Percentiles rank a stretch among this genome's conserved stretches.
Evolutionary conservation across 495 filamentous ascomycete genomes (phyloP).

Genomic region (Neurospora sp.): DNA sequence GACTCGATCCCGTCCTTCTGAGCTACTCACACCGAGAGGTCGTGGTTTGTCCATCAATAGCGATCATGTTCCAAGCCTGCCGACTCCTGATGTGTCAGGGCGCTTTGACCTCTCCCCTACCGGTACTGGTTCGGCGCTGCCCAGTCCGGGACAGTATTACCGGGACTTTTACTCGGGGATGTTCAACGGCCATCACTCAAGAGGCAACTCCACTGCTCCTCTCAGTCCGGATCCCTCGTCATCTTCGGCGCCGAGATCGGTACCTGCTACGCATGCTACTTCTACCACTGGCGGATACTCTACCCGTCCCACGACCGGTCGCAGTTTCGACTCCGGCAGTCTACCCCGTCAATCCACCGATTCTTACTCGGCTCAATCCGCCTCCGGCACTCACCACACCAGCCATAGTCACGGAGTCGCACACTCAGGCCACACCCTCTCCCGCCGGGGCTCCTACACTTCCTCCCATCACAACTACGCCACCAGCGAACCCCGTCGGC

Average conservation of each 20-base stretch:
- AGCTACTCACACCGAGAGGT: constrained; percentile 28
- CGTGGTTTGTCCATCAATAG: constrained; percentile 52
- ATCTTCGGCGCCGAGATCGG: constrained; percentile 16
- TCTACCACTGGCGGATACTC: constrained; percentile 11
- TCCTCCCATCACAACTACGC: neutral
- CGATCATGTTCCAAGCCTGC: constrained; percentile 53
- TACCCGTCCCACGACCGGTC: constrained; percentile 39
- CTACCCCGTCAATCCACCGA: constrained; percentile 35
- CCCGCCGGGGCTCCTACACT: neutral
- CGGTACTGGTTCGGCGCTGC: constrained; percentile 14
- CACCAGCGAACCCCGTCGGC: constrained; percentile 30
- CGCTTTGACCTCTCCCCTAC: constrained; percentile 45
- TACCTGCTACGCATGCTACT: neutral
- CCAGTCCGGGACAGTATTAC: constrained; percentile 43
- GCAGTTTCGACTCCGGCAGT: constrained; percentile 38
- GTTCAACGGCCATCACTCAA: constrained; percentile 22
- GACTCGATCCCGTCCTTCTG: constrained; percentile 28
- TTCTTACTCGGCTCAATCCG: constrained; percentile 23
- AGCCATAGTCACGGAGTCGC: neutral
- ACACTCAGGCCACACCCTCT: constrained; percentile 22
- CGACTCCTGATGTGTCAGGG: constrained; percentile 47
- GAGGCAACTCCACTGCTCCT: constrained; percentile 29
- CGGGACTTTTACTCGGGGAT: constrained; percentile 36
- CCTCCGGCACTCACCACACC: neutral
- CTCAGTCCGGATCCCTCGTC: constrained; percentile 31